phyloP scores from a whole-genome alignment of 164 flowering plant genomes.

The Vitis rotundifolia region DNA sequence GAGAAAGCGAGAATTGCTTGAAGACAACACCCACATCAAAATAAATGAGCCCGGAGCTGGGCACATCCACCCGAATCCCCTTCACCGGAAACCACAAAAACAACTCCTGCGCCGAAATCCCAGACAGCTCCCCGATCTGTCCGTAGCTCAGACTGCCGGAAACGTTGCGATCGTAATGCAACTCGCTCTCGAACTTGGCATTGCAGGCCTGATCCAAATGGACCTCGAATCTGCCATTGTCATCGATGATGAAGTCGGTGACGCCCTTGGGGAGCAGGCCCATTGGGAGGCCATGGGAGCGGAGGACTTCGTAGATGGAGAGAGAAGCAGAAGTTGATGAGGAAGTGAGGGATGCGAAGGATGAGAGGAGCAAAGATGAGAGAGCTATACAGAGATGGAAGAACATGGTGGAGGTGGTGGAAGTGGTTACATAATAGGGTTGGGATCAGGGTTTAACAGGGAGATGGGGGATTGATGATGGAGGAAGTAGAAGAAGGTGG shows the following conservation, averaged over 20 bases:
- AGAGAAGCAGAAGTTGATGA: too few relatives aligned
- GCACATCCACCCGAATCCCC: constrained; percentile 50
- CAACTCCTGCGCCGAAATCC: constrained; percentile 58
- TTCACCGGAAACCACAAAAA: constrained; percentile 65
- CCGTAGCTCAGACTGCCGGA: constrained; percentile 42
- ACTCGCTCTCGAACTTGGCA: constrained; percentile 51
- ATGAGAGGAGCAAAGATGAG: too few relatives aligned
- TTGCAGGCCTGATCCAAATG: constrained; percentile 41
- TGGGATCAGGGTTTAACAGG: too few relatives aligned
- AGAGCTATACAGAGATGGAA: too few relatives aligned
- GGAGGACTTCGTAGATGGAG: constrained; percentile 42
- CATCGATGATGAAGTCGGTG: constrained; percentile 33
- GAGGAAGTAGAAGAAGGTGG: too few relatives aligned
- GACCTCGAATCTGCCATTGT: constrained; percentile 35
- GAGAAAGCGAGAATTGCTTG: constrained; percentile 58
- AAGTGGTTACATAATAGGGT: too few relatives aligned
- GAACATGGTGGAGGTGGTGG: too few relatives aligned
- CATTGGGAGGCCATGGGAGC: constrained; percentile 44
- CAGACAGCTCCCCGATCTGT: constrained; percentile 42
- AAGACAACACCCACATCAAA: constrained; percentile 58
- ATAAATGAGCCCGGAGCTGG: constrained; percentile 52
- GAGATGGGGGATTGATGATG: too few relatives aligned
- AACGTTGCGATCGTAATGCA: constrained; percentile 48
- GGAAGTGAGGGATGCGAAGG: too few relatives aligned
- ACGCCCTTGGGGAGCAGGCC: constrained; percentile 57